Evolutionary conservation across 108 stramenopile species (phyloP).

Genomic region (Pseudonitzschia delicatissima): DNA sequence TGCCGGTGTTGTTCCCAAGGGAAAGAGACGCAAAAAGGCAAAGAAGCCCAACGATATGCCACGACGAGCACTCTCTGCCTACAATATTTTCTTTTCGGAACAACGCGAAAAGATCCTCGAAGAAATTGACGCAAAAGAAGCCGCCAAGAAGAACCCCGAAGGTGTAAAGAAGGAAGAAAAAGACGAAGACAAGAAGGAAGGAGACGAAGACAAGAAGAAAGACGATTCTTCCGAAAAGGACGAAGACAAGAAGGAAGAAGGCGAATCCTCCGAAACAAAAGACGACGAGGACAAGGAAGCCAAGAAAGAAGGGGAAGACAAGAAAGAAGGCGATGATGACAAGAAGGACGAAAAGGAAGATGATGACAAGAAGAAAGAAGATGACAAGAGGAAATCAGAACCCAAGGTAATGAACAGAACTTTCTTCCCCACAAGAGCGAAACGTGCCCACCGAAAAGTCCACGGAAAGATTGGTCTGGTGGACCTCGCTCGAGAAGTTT

Average conservation of each 20-base stretch:
- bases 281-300: background rate
- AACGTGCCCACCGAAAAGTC: conserved; percentile 56
- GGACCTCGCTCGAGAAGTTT: conserved; percentile 61
- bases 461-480: conserved; percentile 77
- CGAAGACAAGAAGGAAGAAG: conserved; percentile 1
- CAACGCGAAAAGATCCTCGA: conserved; percentile 34
- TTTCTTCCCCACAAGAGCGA: conserved; percentile 34
- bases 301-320: conserved; percentile 4
- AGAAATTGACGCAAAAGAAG: conserved; percentile 24
- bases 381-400: background rate
- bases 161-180: conserved; percentile 8
- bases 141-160: conserved; percentile 9
- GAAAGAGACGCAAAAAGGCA: conserved; percentile 33
- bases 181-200: conserved; percentile 15
- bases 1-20: conserved; percentile 6
- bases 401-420: conserved; percentile 34
- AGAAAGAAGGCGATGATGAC: background rate
- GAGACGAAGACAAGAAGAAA: conserved; percentile 21
- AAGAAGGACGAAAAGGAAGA: background rate
- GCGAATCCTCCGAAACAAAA: conserved; percentile 14
- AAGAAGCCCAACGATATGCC: conserved; percentile 39
- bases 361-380: conserved; percentile 9
- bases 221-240: conserved; percentile 4
- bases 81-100: conserved; percentile 43
- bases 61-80: conserved; percentile 30